Evolutionary conservation across 2,329 filamentous ascomycete species (phyloP), one percentile per base, ranked within the genome.

Genomic region (Hirsutella minnesotensis): DNA sequence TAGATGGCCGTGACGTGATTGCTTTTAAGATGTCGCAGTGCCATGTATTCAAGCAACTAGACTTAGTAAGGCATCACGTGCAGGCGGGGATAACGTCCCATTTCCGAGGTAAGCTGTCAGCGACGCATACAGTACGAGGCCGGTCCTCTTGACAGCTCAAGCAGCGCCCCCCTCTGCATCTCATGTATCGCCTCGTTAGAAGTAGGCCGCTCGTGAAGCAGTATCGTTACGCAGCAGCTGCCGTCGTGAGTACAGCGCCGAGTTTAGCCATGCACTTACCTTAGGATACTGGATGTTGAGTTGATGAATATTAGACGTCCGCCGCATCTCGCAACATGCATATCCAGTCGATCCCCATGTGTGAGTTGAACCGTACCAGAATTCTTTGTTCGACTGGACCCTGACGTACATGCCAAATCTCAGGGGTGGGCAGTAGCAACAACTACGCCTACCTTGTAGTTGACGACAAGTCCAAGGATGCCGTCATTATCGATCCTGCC

Each of bases 341-440:
- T 76, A 83, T 90, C 67, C 77, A 86, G 65, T 84, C 83, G 52
- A 90, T 92, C 65, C 84, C 85, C 44, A 90, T 92, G 84, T 90
- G 86, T 88, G 76, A 57, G 36, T 38, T n/a, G n/a, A n/a, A n/a
- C n/a, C n/a, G n/a, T n/a, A n/a, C n/a, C n/a, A n/a, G n/a, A n/a
- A n/a, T 2, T 13, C 12, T 19, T 16, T 13, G 8, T 13, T 13
- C 10, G 8, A 31, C 7, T 3, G 3, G 13, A n/a, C 30, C 30
- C 5, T 7, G 30, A 12, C 30, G n/a, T 13, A 5, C 30, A 30
- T 30, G 27, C 4, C 30, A 13, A 13, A n/a, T n/a, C 16, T 4
- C 15, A 89, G 84, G 84, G 83, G 79, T 77, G 67, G 85, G 84
- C 42, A 80, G 64, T 56, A 74, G 79, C 57, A 81, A 92, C 65